These are phyloP conservation scores for Flaveria sonorensis DNA, from an alignment of 129 eudicot species.

Conservation along the genomic window DNA sequence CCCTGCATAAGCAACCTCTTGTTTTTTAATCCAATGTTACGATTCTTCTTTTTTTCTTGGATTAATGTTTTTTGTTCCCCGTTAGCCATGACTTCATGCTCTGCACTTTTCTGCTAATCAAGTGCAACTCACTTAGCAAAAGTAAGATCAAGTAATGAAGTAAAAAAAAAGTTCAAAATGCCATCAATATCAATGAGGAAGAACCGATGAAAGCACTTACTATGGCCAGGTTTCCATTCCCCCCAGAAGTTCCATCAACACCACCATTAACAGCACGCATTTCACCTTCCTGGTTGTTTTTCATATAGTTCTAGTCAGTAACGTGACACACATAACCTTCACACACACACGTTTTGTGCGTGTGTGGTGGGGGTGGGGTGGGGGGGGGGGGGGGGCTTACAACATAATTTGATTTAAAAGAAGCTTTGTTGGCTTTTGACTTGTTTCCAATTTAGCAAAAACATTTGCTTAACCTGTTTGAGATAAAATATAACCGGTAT, in stretches of 20 bases:
- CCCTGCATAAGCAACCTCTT: slow-evolving; percentile 76
- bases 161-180: neutral
- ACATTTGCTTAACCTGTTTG: neutral
- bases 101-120: slow-evolving; percentile 35
- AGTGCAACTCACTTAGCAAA: slow-evolving; percentile 24
- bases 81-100: slow-evolving; percentile 45
- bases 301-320: slow-evolving; percentile 4
- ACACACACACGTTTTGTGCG: neutral
- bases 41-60: slow-evolving; percentile 63
- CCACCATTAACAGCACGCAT: slow-evolving; percentile 41
- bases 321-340: neutral
- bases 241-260: slow-evolving; percentile 32
- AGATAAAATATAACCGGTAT: too few relatives aligned
- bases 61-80: slow-evolving; percentile 47
- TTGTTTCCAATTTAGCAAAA: neutral
- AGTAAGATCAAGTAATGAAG: slow-evolving; percentile 15
- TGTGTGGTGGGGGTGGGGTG: neutral
- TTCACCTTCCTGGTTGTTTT: slow-evolving; percentile 55
- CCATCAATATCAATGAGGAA: neutral
- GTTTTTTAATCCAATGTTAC: slow-evolving; percentile 74
- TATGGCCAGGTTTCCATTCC: slow-evolving; percentile 38
- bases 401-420: neutral
- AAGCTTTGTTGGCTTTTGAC: neutral
- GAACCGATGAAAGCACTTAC: slow-evolving; percentile 39
- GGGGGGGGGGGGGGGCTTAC: neutral